These are phyloP conservation scores for Adiantum capillusveneris DNA, from an alignment of 75 land plant genomes.

Conservation along the genomic window DNA sequence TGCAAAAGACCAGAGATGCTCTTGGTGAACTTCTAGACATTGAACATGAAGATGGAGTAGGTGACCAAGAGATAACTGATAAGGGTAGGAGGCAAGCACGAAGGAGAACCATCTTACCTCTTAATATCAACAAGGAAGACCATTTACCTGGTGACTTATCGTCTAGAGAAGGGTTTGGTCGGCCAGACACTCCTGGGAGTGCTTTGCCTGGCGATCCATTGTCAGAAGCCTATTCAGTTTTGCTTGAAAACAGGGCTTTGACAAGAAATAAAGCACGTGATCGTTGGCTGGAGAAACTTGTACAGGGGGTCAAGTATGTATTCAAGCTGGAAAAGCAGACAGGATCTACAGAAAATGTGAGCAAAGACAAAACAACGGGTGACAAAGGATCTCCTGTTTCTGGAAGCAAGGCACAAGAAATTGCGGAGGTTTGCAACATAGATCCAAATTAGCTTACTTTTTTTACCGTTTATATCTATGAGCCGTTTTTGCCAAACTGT, in stretches of 20 bases:
- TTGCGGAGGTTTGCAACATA: too few relatives aligned
- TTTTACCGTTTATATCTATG: too few relatives aligned
- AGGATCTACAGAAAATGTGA: slow-evolving; percentile 15
- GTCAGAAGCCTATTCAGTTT: slow-evolving; percentile 41
- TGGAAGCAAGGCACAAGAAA: too few relatives aligned
- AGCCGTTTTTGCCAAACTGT: too few relatives aligned
- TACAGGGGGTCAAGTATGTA: slow-evolving; percentile 47
- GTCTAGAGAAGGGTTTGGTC: slow-evolving; percentile 25
- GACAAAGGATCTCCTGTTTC: too few relatives aligned
- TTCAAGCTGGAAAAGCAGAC: slow-evolving; percentile 25
- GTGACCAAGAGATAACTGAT: slow-evolving; percentile 34
- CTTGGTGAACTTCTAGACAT: slow-evolving; percentile 77
- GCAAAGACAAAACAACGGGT: slow-evolving; percentile 12
- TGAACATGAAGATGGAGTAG: slow-evolving; percentile 43
- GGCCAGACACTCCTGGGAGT: slow-evolving; percentile 69
- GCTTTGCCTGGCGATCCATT: slow-evolving; percentile 20
- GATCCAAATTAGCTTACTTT: too few relatives aligned
- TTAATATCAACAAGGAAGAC: slow-evolving; percentile 55
- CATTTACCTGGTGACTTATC: slow-evolving; percentile 15
- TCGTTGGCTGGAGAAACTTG: slow-evolving; percentile 76
- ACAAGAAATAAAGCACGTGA: slow-evolving; percentile 75
- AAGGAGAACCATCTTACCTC: slow-evolving; percentile 42
- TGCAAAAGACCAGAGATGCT: slow-evolving; percentile 68
- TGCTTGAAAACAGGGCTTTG: slow-evolving; percentile 36
- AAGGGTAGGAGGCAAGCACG: slow-evolving; percentile 33